A percentile compares a stretch with the other conserved stretches of the same genome.
These are phyloP conservation scores for Pyrenopolyporus hunteri DNA, from an alignment of 495 filamentous ascomycete genomes.

Conservation along the genomic window DNA sequence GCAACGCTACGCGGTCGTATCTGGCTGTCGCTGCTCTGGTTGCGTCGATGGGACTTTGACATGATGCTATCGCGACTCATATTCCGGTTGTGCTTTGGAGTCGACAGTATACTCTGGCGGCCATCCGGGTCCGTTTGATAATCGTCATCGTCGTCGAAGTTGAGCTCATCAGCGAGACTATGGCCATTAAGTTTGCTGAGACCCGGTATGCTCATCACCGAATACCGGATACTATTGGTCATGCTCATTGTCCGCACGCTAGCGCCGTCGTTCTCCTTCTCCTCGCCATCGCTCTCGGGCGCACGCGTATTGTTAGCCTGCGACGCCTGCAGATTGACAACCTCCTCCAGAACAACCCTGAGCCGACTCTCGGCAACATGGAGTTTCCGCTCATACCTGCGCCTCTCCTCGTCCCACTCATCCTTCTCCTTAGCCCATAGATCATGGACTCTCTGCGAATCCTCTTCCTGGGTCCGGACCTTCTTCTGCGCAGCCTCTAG, in stretches of 20 bases:
- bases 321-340: constrained; percentile 74
- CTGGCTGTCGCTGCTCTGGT: constrained; percentile 58
- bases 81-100: constrained; percentile 45
- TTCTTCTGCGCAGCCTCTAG: constrained; percentile 81
- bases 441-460: constrained; percentile 73
- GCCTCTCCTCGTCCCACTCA: constrained; percentile 78
- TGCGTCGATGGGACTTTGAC: constrained; percentile 52
- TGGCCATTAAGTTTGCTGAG: constrained; percentile 65
- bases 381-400: constrained; percentile 78
- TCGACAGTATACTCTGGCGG: constrained; percentile 59
- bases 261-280: constrained; percentile 72
- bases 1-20: constrained; percentile 56
- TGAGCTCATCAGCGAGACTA: constrained; percentile 88
- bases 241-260: constrained; percentile 81
- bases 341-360: constrained; percentile 80
- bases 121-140: constrained; percentile 60
- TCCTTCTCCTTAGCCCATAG: constrained; percentile 84
- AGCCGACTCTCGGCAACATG: constrained; percentile 88
- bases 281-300: constrained; percentile 60
- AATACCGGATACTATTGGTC: constrained; percentile 75
- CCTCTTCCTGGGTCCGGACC: constrained; percentile 80
- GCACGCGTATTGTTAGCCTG: constrained; percentile 48
- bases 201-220: constrained; percentile 65
- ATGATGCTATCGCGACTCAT: constrained; percentile 54
- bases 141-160: constrained; percentile 79